Conservation (phyloP, 1,139 yeast species). For the Wickerhamomyces sp. region DNA sequence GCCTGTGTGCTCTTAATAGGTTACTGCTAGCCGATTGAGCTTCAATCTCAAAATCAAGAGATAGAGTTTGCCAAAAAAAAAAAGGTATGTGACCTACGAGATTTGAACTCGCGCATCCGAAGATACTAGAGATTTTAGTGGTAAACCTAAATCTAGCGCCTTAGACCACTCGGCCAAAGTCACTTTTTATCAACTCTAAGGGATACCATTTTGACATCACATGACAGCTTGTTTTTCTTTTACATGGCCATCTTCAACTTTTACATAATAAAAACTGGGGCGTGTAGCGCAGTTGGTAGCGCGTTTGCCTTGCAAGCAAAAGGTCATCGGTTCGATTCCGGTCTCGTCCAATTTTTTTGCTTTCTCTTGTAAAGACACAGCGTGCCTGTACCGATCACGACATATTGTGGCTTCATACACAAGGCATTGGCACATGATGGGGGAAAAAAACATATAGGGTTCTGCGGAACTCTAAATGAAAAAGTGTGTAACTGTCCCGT, state of each 20-base stretch:
- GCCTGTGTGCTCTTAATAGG: not conserved
- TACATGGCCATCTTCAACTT: too few species aligned
- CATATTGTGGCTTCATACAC: too few species aligned
- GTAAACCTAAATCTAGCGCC: conserved; percentile 4
- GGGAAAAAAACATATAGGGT: too few species aligned
- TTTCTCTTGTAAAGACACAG: too few species aligned
- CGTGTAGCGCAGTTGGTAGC: conserved; percentile 22
- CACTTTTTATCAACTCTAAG: conserved; percentile 2
- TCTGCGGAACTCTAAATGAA: too few species aligned
- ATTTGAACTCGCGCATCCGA: conserved; percentile 5
- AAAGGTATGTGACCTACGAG: conserved; percentile 3
- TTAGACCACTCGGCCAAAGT: conserved; percentile 4
- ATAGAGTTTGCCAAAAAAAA: not conserved
- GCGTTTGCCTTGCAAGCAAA: conserved; percentile 21
- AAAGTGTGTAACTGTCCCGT: too few species aligned
- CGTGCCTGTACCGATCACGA: too few species aligned
- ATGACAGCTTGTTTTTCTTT: too few species aligned
- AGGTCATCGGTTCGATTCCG: conserved; percentile 23
- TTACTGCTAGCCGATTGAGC: not conserved
- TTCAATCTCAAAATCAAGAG: not conserved
- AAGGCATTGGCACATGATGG: too few species aligned
- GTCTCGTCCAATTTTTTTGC: conserved; percentile 19
- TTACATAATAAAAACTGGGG: too few species aligned
- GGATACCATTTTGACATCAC: too few species aligned
- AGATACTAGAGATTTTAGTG: conserved; percentile 3